A percentile compares a stretch with the other conserved stretches of the same genome.
These are phyloP conservation scores for Cucurbita pepo DNA, from an alignment of 306 rosid genomes.

Conservation along the genomic window DNA sequence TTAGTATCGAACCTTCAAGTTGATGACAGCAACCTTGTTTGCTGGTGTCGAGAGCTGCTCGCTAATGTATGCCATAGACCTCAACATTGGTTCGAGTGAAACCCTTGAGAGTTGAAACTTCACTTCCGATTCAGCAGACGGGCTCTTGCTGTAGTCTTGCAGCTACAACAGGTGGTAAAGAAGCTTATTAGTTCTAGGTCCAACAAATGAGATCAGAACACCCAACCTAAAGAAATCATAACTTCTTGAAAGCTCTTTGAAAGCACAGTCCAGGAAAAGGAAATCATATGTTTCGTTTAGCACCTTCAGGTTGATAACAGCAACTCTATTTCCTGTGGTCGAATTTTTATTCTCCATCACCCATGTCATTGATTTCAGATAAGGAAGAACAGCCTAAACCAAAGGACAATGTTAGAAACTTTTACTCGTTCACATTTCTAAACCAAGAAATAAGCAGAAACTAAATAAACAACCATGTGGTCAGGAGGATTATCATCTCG, in stretches of 20 bases:
- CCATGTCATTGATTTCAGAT: constrained; percentile 94
- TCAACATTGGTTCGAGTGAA: constrained; percentile 78
- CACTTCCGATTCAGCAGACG: constrained; percentile 71
- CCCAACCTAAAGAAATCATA: not conserved
- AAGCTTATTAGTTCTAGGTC: not conserved
- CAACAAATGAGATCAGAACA: not conserved
- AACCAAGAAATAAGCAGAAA: not conserved
- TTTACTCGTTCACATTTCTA: not conserved
- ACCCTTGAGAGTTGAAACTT: constrained; percentile 77
- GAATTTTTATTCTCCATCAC: constrained; percentile 90
- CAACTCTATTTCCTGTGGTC: constrained; percentile 59
- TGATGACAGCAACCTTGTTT: constrained; percentile 89
- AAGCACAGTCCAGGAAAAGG: not conserved
- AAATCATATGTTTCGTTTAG: constrained; percentile 9
- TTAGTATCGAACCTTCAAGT: constrained; percentile 39
- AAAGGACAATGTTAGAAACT: not conserved
- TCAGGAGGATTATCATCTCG: constrained; percentile 70
- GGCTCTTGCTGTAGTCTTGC: constrained; percentile 62
- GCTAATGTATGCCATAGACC: constrained; percentile 81
- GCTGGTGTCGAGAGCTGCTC: constrained; percentile 87
- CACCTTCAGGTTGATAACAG: constrained; percentile 82
- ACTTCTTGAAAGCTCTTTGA: not conserved
- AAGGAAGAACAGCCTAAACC: constrained; percentile 65
- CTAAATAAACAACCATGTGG: constrained; percentile 35
- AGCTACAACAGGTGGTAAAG: constrained; percentile 34